Evolutionary conservation across 345 rosid species (phyloP), one percentile per base, ranked within the genome.

Genomic region (Gossypium herbaceum): DNA sequence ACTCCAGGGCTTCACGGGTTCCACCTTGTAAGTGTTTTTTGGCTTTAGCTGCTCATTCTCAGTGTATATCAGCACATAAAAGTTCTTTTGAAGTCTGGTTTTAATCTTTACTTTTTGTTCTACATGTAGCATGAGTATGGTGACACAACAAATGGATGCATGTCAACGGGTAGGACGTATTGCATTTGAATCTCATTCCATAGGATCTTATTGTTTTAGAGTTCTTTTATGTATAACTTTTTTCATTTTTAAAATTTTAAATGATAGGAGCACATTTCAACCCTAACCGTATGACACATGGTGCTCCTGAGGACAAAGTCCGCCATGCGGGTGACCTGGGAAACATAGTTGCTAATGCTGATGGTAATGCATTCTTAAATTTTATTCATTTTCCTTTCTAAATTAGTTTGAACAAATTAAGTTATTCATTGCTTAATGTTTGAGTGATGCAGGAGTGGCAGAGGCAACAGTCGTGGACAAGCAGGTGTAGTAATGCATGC

Each of bases 251-350:
- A 10, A 9, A 50, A 39, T n/a, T 47, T 50, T 34, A 25, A 58
- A 68, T 77, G 17, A 15, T 68, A 92, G 98, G 98, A 76, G 76
- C 97, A 71, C 98, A 94, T 89, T 94, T 92, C 80, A 94, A 94
- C 82, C 98, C 98, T 72, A 88, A 91, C 52, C 80, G 76, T 0
- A 34, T 83, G 95, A 92, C 94, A 48, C 98, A 94, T 75, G 98
- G 98, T 81, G 95, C 94, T 88, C 98, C 98, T 75, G 85, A 82
- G 73, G 97, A 91, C 58, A 82, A 94, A 88, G 65, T 83, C 82
- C 94, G 98, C 74, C 98, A 92, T 90, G 98, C 94, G 95, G 98
- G 97, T 68, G 98, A 94, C 98, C 97, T 94, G 98, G 98, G 98
- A 92, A 94, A 94, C 97, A 88, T 94, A 84, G 65, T 75, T 87